Evolutionary conservation across 352 stramenopile genomes (phyloP).

Genomic region (Ophiocytium majus): DNA sequence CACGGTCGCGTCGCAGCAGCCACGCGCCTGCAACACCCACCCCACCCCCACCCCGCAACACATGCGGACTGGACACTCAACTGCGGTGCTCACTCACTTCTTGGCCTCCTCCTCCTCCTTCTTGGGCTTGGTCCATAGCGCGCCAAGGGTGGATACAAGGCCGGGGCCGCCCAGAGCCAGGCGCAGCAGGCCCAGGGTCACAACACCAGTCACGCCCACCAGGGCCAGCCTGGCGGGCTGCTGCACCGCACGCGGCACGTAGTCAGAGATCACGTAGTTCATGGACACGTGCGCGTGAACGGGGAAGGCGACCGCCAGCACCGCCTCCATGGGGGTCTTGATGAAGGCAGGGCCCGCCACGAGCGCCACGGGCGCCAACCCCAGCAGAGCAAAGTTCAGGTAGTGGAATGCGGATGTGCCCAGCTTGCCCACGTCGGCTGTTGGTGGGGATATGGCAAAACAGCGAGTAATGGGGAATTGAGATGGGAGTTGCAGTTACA

Average conservation of each 20-base stretch:
- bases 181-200: slow-evolving; percentile 74
- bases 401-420: slow-evolving; percentile 30
- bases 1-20: too few species aligned
- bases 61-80: too few species aligned
- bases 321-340: slow-evolving; percentile 64
- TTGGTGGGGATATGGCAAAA: slow-evolving; percentile 2
- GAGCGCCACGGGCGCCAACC: slow-evolving; percentile 1
- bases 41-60: too few species aligned
- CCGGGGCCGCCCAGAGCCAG: slow-evolving; percentile 75
- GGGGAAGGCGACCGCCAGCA: slow-evolving; percentile 71
- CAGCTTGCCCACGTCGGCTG: slow-evolving; percentile 28
- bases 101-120: background rate
- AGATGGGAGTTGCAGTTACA: background rate
- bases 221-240: slow-evolving; percentile 62
- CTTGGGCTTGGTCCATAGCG: slow-evolving; percentile 2
- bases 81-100: too few species aligned
- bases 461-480: background rate
- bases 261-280: slow-evolving; percentile 83
- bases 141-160: slow-evolving; percentile 48
- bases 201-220: slow-evolving; percentile 71
- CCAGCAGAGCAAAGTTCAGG: slow-evolving; percentile 20
- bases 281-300: slow-evolving; percentile 79
- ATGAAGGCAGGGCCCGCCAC: background rate
- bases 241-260: slow-evolving; percentile 69
- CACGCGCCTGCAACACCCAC: too few species aligned